Evolutionary conservation across 768 basidiomycete genomes (phyloP).

Genomic region (Tylopilus intermedius): DNA sequence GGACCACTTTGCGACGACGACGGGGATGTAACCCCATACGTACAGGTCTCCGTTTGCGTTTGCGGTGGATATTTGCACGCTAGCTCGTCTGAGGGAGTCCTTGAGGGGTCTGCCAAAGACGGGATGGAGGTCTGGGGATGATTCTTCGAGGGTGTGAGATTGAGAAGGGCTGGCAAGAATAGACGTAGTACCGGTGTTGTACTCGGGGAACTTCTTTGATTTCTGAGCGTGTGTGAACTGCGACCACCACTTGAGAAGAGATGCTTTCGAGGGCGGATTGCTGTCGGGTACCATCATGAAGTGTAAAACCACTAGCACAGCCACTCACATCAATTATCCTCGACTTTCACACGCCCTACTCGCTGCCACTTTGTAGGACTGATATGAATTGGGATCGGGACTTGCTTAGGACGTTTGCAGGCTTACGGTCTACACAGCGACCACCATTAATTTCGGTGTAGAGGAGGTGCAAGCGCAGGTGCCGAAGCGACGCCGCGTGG

Average conservation of each 20-base stretch:
- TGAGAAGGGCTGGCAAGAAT: accelerated
- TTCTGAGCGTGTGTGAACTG: conserved; percentile 65
- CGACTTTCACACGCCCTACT: no score
- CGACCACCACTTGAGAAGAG: conserved; percentile 78
- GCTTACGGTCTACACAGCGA: no score
- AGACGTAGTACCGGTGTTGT: conserved; percentile 37
- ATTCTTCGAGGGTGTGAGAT: conserved; percentile 8
- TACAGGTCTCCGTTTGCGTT: conserved; percentile 77
- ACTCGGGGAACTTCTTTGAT: conserved; percentile 51
- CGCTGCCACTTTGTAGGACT: no score
- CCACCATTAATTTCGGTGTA: no score
- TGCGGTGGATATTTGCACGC: conserved; percentile 90
- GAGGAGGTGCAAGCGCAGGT: no score
- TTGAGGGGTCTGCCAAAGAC: conserved; percentile 86
- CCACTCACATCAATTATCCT: conserved; percentile 7
- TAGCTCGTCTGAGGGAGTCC: conserved; percentile 81
- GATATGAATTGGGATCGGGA: no score
- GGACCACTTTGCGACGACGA: conserved; percentile 96
- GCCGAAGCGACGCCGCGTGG: no score
- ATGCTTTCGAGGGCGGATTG: conserved; percentile 42
- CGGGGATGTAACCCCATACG: conserved; percentile 92
- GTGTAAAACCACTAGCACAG: conserved; percentile 10
- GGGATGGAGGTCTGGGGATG: conserved; percentile 37
- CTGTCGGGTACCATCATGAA: conserved; percentile 28
- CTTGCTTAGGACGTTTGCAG: no score